A percentile compares a stretch with the other conserved stretches of the same genome.
phyloP scores from a whole-genome alignment of 768 basidiomycete genomes.

The Lactarius hengduanensis region DNA sequence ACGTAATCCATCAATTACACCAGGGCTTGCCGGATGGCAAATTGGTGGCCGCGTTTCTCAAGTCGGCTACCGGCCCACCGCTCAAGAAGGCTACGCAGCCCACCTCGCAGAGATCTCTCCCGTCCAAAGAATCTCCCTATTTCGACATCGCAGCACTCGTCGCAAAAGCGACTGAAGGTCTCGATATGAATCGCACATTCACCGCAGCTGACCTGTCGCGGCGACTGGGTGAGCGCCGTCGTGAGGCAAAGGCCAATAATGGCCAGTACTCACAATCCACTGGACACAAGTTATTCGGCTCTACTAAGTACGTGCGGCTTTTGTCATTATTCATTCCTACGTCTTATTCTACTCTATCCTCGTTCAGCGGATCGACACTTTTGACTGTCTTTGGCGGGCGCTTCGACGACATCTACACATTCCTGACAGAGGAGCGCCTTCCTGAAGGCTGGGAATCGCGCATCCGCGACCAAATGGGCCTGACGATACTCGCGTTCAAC shows the following conservation, averaged over 20 bases:
- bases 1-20: conserved; percentile 45
- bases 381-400: conserved; percentile 66
- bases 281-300: conserved; percentile 61
- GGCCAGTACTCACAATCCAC: conserved; percentile 51
- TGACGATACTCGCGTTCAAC: conserved; percentile 62
- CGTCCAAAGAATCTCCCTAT: conserved; percentile 16
- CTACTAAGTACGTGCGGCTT: conserved; percentile 53
- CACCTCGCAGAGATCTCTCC: neutral
- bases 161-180: conserved; percentile 6
- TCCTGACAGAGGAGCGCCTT: conserved; percentile 66
- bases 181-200: conserved; percentile 37
- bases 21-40: conserved; percentile 51
- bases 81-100: neutral
- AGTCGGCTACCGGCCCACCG: conserved; percentile 57
- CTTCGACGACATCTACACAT: conserved; percentile 50
- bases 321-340: neutral
- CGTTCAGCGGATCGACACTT: conserved; percentile 56
- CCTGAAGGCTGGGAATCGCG: conserved; percentile 71
- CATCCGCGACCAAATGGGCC: conserved; percentile 49
- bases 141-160: conserved; percentile 8
- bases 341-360: neutral
- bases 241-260: conserved; percentile 53
- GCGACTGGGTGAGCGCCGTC: conserved; percentile 58
- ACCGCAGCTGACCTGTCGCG: conserved; percentile 58
- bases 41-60: conserved; percentile 56